Evolutionary conservation across 768 basidiomycete species (phyloP), one percentile per base, ranked within the genome.

Genomic region (Boletus insuetus): DNA sequence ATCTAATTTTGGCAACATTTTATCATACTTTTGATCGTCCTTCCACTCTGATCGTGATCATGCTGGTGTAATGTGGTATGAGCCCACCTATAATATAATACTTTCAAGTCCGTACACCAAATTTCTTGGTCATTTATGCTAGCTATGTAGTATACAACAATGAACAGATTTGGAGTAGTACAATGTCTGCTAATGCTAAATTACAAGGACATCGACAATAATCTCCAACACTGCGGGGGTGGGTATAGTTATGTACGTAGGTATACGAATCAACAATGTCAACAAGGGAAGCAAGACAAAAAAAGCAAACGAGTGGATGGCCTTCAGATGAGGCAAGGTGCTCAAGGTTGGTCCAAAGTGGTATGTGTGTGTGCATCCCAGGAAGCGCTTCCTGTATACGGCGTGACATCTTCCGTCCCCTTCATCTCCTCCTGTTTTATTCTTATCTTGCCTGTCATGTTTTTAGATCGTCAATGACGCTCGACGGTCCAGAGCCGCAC

Each of bases 401-500:
- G 20, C 14, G 38, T 31, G 4, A 46, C 14, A 11, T 51, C 19
- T 29, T 35, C 42, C 32, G 6, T 24, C 22, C 24, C 13, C n/a
- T 10, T 34, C 8, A n/a, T 17, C 47, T 39, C 20, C 31, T 12
- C 12, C 14, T 12, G 2, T 26, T 16, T 22, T 16, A 20, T 5
- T 26, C 11, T 4, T 3, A 39, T 37, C 44, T n/a, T 4, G 6
- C 14, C 14, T 2, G 34, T 62, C 48, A 54, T 37, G 31, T 24
- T 12, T 53, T 51, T 6, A 45, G 10, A 13, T 62, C 44, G 17
- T 52, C 46, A n/a, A 51, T 45, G 20, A 55, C 10, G 16, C 49
- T 57, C 19, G 50, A 32, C 3, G 57, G 51, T n/a, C 49, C 6
- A 6, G 62, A 53, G 31, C 10, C 41, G 16, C 29, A 53, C 13